These are phyloP conservation scores for Agaricales sp. DNA, from an alignment of 1,284 basidiomycete genomes.

Conservation along the genomic window DNA sequence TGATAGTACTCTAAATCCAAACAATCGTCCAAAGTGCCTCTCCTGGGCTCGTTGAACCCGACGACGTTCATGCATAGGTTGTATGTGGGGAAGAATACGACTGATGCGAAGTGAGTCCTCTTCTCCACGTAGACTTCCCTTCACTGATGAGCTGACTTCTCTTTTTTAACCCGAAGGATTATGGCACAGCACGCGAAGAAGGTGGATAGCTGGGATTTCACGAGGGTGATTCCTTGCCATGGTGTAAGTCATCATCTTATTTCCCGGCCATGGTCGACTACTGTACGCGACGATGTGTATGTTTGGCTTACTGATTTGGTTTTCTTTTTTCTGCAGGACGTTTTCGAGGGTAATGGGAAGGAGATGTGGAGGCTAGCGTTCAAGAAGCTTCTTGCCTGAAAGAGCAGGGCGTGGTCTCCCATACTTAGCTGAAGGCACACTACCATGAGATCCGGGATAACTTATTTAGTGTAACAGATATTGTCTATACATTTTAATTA, in stretches of 20 bases:
- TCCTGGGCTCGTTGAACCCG: constrained; percentile 44
- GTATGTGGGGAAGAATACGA: constrained; percentile 34
- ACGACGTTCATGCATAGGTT: constrained; percentile 50
- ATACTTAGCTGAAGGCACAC: too few relatives aligned
- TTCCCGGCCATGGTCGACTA: constrained; percentile 7
- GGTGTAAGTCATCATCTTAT: constrained; percentile 41
- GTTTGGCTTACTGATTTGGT: too few relatives aligned
- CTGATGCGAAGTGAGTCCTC: constrained; percentile 36
- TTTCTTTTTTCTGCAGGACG: constrained; percentile 29
- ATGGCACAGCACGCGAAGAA: constrained; percentile 65
- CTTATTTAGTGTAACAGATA: too few relatives aligned
- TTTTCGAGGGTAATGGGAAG: constrained; percentile 56
- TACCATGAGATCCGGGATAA: too few relatives aligned
- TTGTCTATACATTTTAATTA: too few relatives aligned
- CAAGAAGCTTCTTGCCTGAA: not conserved
- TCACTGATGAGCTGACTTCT: not conserved
- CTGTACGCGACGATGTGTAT: too few relatives aligned
- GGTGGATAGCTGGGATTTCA: constrained; percentile 79
- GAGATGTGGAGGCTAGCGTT: constrained; percentile 18
- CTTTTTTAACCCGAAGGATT: constrained; percentile 34
- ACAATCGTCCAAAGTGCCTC: constrained; percentile 33
- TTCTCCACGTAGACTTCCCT: not conserved
- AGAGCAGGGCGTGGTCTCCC: too few relatives aligned
- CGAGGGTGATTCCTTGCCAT: constrained; percentile 87
- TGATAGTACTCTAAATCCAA: constrained; percentile 38